Percentiles rank a stretch among this genome's conserved stretches.
Evolutionary conservation across 2,329 filamentous ascomycete genomes (phyloP).

Genomic region (Fusarium nisikadoi): DNA sequence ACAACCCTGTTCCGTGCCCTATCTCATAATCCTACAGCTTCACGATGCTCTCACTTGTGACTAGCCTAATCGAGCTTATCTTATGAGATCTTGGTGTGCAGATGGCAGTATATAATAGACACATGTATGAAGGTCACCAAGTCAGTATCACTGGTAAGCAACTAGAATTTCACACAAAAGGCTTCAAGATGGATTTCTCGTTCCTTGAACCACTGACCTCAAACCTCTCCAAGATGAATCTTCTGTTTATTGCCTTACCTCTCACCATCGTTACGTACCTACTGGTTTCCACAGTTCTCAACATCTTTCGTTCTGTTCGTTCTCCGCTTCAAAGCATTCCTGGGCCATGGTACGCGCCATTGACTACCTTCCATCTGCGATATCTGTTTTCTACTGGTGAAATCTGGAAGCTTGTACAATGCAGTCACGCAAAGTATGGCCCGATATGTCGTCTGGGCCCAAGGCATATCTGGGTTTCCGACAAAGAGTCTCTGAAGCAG

Average conservation of each 20-base stretch:
- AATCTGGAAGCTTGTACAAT: not conserved
- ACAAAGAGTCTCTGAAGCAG: not conserved
- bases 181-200: not conserved
- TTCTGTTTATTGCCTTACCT: not conserved
- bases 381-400: not conserved
- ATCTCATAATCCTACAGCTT: not conserved
- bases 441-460: not conserved
- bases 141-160: not conserved
- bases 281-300: not conserved
- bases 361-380: not conserved
- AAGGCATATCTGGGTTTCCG: not conserved
- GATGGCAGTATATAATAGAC: not conserved
- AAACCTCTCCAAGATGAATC: not conserved
- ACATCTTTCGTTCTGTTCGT: not conserved
- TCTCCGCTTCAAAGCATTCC: not conserved
- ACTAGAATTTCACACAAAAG: rapidly evolving
- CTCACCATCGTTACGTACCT: not conserved
- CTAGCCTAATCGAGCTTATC: not conserved
- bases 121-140: not conserved
- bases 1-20: not conserved
- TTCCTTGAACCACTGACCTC: too few species aligned
- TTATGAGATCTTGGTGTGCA: rapidly evolving
- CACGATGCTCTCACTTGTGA: not conserved
- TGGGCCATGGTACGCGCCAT: not conserved
- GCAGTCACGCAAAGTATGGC: not conserved